Evolutionary conservation across 331 rosid species (phyloP), one percentile per base, ranked within the genome.

Genomic region (Cucumis variabilis): DNA sequence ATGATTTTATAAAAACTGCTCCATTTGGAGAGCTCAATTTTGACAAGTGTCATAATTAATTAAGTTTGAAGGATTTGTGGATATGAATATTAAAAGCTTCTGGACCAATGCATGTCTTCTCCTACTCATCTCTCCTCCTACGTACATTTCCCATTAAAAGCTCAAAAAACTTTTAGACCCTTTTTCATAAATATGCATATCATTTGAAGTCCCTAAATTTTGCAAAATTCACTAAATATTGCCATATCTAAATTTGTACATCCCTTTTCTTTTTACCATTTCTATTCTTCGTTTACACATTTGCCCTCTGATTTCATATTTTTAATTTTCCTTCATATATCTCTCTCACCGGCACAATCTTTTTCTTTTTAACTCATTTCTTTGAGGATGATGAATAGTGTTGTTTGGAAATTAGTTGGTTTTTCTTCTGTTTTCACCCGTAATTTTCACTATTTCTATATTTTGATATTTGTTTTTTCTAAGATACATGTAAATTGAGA

Each of bases 101-200:
- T 75, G 30, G 46, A 33, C 62, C 82, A 75, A 44, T 75, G 81
- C 81, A 75, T 75, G 81, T 4, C 81, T 17, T 74, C 80, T 74
- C 80, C 6, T 74, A 74, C 55, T 41, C 17, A 74, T 37, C 2
- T 58, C 11, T 46, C 44, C 44, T 37, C 4, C 44, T 37, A 76
- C 82, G 62, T 76, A 76, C 82, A 76, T 0, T 76, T 23, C 82
- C 62, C 30, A 76, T 23, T 46, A 75, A 75, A 75, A 37, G 30
- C 82, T 75, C 82, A 44, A 71, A 9, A 71, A 23, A 37, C 23
- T 30, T 71, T 16, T 15, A 12, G 4, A 23, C 82, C 82, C 44
- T 75, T 46, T 74, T 23, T 44, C 21, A 69, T 2, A 14, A 27
- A 15, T 5, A 27, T 19, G 5, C 3, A 74, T 41, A 74, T 41